Base-by-base conservation (phyloP, 2,329 filamentous ascomycete genomes). In the Talaromyces sp. region DNA sequence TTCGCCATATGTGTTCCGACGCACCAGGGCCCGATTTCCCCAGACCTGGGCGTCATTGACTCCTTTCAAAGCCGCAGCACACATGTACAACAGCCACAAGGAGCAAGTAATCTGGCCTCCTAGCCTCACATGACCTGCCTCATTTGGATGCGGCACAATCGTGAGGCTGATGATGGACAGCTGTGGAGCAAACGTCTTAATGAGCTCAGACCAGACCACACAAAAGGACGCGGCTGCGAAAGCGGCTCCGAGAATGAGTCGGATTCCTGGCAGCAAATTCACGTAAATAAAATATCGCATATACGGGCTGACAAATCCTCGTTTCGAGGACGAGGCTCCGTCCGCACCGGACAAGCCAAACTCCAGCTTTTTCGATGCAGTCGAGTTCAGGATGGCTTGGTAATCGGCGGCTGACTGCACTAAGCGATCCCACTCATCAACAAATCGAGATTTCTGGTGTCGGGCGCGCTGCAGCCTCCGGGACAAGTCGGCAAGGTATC, bases 1-100 rank as follows among this genome's bases (percentile, higher is more conserved):
- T 72, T 97, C 94, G 62, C 91, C 87, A 61, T 95, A 93, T 0
- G 94, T 99, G 70, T 96, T 94, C 60, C 94, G 87, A 61, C 85
- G 86, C 53, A 97, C 93, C 6, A 99, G 81, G 0, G 94, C 93
- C 35, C 94, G 87, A 54, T 95, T 94, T 60, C 94, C 90, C 94
- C 94, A 99, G n/a, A 97, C 92, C 70, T 94, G 95, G 67, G 96
- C 91, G 71, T 96, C 91, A 14, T 88, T 91, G 69, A 99, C 88
- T 8, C 92, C 92, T 60, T 86, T 89, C 56, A 97, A 84, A 5
- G 94, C 91, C 53, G 92, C 92, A 14, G 89, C 82, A 73, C 90
- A 96, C 94, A 99, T 99, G 79, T 99, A 99, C 60, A 92, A 81
- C 62, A 99, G 88, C 94, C 94, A 99, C 14, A 86, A 79, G 2